Conservation (phyloP, 176 grass and related monocot genomes). For the Neostapfia colusana region DNA sequence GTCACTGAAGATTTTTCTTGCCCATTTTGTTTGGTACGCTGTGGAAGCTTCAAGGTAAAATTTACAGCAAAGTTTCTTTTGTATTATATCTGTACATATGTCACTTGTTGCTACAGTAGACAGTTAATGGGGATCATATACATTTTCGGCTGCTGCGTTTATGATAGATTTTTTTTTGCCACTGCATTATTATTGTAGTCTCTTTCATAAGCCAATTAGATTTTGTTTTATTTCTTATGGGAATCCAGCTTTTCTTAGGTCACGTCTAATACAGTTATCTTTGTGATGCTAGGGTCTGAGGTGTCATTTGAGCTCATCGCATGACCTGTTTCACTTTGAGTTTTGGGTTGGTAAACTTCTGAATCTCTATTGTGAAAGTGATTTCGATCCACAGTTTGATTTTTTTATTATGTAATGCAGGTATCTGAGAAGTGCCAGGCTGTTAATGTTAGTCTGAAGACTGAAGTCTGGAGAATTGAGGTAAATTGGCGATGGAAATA, state of each 20-base stretch:
- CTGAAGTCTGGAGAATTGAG: slow-evolving; percentile 75
- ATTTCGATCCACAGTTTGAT: slow-evolving; percentile 29
- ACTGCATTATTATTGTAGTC: neutral
- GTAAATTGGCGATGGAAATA: slow-evolving; percentile 36
- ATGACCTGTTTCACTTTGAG: slow-evolving; percentile 97
- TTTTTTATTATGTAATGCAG: slow-evolving; percentile 44
- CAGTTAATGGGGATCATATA: slow-evolving; percentile 22
- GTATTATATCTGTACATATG: slow-evolving; percentile 1
- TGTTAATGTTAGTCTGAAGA: slow-evolving; percentile 86
- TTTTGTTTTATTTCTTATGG: neutral
- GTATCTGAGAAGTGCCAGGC: slow-evolving; percentile 85
- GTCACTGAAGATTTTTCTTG: slow-evolving; percentile 98
- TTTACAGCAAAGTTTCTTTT: slow-evolving; percentile 30
- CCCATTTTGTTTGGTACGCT: slow-evolving; percentile 84
- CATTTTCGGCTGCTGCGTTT: slow-evolving; percentile 19
- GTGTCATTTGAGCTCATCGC: slow-evolving; percentile 80
- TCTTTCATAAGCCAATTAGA: neutral
- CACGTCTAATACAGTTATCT: slow-evolving; percentile 38
- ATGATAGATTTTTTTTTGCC: slow-evolving; percentile 6
- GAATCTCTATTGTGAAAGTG: slow-evolving; percentile 35
- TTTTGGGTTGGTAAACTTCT: slow-evolving; percentile 91
- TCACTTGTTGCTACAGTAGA: neutral
- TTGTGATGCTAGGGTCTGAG: slow-evolving; percentile 68
- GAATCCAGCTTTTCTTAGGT: neutral
- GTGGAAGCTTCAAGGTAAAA: slow-evolving; percentile 94